Conservation (phyloP, 2,329 filamentous ascomycete genomes). For the Pseudogymnoascus sp. region DNA sequence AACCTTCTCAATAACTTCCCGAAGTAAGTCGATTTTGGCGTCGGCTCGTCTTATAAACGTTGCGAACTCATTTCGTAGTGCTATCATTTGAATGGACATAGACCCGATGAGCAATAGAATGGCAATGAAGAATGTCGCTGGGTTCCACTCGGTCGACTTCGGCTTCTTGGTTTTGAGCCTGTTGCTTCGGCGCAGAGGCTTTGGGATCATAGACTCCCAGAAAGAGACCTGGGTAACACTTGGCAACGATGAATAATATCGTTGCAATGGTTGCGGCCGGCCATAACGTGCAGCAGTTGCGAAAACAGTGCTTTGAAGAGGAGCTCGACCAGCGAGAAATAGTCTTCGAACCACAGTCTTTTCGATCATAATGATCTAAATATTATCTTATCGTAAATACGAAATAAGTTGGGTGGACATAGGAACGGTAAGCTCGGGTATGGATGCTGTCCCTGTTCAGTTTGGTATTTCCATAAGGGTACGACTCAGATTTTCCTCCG, state of each 20-base stretch:
- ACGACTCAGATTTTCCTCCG: not conserved
- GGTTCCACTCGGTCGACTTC: conserved; percentile 65
- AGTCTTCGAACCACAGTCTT: not conserved
- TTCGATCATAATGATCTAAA: conserved; percentile 9
- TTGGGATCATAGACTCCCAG: conserved; percentile 66
- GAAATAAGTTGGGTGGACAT: not conserved
- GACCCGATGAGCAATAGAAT: conserved; percentile 86
- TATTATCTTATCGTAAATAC: not conserved
- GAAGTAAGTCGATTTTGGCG: conserved; percentile 67
- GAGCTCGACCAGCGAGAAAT: not conserved
- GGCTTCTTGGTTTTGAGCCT: conserved; percentile 32
- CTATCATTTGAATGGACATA: conserved; percentile 89
- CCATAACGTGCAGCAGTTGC: not conserved
- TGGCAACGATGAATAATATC: conserved; percentile 36
- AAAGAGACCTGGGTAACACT: conserved; percentile 38
- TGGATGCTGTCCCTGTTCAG: not conserved
- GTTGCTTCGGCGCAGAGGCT: conserved; percentile 49
- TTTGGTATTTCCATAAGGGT: not conserved
- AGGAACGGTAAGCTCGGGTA: not conserved
- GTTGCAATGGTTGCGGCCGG: conserved; percentile 14
- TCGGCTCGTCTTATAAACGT: conserved; percentile 71
- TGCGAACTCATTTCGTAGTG: conserved; percentile 67
- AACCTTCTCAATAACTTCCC: conserved; percentile 67
- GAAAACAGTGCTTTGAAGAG: not conserved
- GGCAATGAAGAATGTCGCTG: conserved; percentile 73